phyloP scores from a whole-genome alignment of 768 basidiomycete genomes.

The Leccinum disarticulatum region DNA sequence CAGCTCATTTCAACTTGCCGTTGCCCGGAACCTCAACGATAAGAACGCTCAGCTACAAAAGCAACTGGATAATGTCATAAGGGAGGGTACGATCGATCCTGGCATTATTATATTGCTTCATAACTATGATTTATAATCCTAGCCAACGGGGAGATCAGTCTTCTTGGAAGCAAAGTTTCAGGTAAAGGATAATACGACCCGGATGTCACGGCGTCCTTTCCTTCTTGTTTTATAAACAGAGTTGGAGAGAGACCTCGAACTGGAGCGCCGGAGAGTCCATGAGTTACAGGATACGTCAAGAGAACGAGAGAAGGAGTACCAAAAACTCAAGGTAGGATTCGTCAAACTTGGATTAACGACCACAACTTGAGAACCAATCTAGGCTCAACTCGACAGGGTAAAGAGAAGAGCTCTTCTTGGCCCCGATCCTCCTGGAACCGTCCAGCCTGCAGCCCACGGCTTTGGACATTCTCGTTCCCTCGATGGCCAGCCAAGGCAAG shows the following conservation, averaged over 20 bases:
- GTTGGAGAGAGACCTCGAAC: conserved; percentile 75
- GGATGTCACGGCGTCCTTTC: conserved; percentile 1
- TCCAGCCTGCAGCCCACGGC: conserved; percentile 19
- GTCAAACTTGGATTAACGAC: not conserved
- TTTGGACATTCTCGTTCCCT: conserved; percentile 17
- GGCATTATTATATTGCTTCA: not conserved
- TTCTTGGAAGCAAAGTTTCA: conserved; percentile 66
- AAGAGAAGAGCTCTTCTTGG: conserved; percentile 78
- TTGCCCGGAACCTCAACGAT: conserved; percentile 77
- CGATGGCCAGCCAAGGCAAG: conserved; percentile 20
- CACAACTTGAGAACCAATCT: not conserved
- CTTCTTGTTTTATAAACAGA: conserved; percentile 42
- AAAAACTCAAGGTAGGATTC: conserved; percentile 68
- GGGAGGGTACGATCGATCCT: conserved; percentile 59
- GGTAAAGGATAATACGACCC: conserved; percentile 38
- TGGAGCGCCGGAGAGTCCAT: conserved; percentile 71
- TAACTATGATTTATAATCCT: not conserved
- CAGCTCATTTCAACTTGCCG: conserved; percentile 76
- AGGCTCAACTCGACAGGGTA: conserved; percentile 80
- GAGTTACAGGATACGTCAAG: conserved; percentile 73
- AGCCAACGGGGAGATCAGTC: conserved; percentile 78
- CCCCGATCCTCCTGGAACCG: conserved; percentile 25
- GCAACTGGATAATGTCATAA: conserved; percentile 79
- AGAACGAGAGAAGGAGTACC: conserved; percentile 85
- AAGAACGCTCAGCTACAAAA: conserved; percentile 82